Conservation (phyloP, 441 rosid species). For the Aleurites moluccanus region DNA sequence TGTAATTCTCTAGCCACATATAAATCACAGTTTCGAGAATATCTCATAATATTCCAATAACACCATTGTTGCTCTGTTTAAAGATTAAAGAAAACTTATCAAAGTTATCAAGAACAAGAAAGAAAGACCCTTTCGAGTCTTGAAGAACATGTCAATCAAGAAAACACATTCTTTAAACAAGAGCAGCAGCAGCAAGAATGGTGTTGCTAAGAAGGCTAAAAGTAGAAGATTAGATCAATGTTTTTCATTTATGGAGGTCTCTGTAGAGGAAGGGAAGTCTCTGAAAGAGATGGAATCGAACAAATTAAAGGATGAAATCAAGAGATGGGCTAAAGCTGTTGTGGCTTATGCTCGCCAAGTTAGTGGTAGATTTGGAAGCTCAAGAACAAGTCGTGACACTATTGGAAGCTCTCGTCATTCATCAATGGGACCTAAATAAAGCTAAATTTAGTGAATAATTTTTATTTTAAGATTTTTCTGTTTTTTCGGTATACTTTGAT, state of each 20-base stretch:
- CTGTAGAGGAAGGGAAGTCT: conserved; percentile 42
- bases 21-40: neutral
- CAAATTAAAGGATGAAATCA: conserved; percentile 67
- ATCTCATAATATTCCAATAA: neutral
- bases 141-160: conserved; percentile 30
- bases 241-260: conserved; percentile 51
- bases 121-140: neutral
- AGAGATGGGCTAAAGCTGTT: conserved; percentile 82
- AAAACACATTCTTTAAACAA: conserved; percentile 21
- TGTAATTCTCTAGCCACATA: conserved; percentile 16
- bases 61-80: neutral
- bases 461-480: neutral
- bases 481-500: neutral
- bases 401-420: conserved; percentile 15
- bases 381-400: conserved; percentile 24
- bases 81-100: neutral
- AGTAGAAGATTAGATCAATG: conserved; percentile 30
- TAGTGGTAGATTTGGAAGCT: conserved; percentile 47
- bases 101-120: neutral
- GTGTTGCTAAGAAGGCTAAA: conserved; percentile 9
- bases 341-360: conserved; percentile 79
- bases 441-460: neutral
- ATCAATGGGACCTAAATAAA: neutral
- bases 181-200: neutral
- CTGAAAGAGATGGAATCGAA: conserved; percentile 54